phyloP scores from a whole-genome alignment of 495 filamentous ascomycete genomes.

The Monascus purpureus region DNA sequence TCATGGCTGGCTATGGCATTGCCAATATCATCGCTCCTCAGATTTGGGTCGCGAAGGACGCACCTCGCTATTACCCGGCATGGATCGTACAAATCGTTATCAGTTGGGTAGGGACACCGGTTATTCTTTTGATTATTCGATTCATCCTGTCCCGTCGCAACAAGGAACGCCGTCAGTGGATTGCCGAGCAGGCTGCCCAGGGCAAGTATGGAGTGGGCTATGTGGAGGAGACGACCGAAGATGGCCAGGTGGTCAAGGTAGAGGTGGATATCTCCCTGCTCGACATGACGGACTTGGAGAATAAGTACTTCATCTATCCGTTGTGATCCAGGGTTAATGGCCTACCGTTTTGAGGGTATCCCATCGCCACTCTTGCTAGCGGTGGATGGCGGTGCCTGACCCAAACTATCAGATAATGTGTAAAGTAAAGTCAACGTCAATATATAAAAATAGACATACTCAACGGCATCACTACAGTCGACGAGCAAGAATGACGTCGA shows the following conservation, averaged over 20 bases:
- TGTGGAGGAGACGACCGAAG: constrained; percentile 9
- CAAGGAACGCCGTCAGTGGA: constrained; percentile 5
- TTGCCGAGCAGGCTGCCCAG: constrained; percentile 3
- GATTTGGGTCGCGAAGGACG: constrained; percentile 9
- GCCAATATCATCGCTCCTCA: constrained; percentile 12
- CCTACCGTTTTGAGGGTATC: too few relatives aligned
- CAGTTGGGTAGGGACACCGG: constrained; percentile 10
- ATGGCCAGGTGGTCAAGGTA: constrained; percentile 4
- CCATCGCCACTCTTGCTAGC: too few relatives aligned
- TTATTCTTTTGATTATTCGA: constrained; percentile 8
- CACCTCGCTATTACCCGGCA: constrained; percentile 10
- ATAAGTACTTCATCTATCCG: constrained; percentile 13
- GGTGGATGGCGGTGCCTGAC: too few relatives aligned
- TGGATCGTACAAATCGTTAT: constrained; percentile 14
- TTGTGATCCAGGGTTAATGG: too few relatives aligned
- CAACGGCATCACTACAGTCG: too few relatives aligned
- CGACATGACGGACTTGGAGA: constrained; percentile 16
- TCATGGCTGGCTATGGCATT: constrained; percentile 10
- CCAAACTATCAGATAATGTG: too few relatives aligned
- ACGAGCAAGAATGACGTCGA: too few relatives aligned
- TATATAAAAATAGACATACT: too few relatives aligned
- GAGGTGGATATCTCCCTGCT: constrained; percentile 11
- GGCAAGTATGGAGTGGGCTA: constrained; percentile 3
- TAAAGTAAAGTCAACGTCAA: too few relatives aligned
- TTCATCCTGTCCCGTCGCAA: constrained; percentile 9